Evolutionary conservation across 768 basidiomycete species (phyloP).

Genomic region (Psilocybe tampanensis): DNA sequence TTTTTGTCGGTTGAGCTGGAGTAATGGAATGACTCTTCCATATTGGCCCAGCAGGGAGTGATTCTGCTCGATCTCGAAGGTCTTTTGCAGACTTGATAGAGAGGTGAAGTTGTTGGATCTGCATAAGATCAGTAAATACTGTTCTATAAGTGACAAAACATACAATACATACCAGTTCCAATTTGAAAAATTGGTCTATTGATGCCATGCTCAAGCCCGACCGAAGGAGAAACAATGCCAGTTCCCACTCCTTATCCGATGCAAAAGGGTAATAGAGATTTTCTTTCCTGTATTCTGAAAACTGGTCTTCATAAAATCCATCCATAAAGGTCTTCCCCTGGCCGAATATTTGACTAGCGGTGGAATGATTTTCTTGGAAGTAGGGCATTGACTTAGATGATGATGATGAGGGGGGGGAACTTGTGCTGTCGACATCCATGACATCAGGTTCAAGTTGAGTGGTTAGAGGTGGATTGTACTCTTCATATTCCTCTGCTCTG

Average conservation of each 20-base stretch:
- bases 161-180: constrained; percentile 23
- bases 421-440: too few species aligned
- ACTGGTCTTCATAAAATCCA: too few species aligned
- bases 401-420: too few species aligned
- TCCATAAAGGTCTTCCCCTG: too few species aligned
- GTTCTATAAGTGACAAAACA: neutral
- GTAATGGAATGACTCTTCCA: constrained; percentile 23
- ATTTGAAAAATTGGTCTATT: constrained; percentile 28
- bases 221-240: constrained; percentile 28
- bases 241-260: constrained; percentile 32
- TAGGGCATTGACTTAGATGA: too few species aligned
- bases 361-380: too few species aligned
- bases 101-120: constrained; percentile 1
- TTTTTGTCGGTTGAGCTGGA: constrained; percentile 24
- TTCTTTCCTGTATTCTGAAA: constrained; percentile 12
- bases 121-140: neutral
- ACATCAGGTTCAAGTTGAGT: too few species aligned
- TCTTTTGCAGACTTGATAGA: too few species aligned
- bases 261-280: constrained; percentile 36
- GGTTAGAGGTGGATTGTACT: too few species aligned
- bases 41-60: constrained; percentile 27
- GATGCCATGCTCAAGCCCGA: constrained; percentile 30
- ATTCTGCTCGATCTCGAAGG: too few species aligned
- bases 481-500: too few species aligned
- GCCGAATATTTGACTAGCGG: too few species aligned